Percentiles rank a stretch among this genome's conserved stretches.
Conservation (phyloP, 768 basidiomycete species). For the Polyporus arcularius region DNA sequence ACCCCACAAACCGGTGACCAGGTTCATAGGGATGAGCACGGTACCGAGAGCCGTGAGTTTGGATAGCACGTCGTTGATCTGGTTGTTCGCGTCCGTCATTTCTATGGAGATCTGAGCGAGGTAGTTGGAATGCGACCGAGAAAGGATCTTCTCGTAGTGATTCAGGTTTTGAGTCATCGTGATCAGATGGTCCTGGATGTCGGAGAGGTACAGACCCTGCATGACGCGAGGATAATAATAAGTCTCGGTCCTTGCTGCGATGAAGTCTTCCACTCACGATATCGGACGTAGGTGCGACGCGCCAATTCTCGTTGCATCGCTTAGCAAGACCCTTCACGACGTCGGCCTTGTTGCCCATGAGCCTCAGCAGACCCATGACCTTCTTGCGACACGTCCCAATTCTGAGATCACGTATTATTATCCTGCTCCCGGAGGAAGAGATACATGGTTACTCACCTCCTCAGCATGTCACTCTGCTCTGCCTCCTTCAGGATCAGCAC, state of each 20-base stretch:
- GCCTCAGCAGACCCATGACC: constrained; percentile 93
- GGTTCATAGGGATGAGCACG: constrained; percentile 94
- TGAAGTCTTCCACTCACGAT: constrained; percentile 57
- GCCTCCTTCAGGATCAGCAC: constrained; percentile 95
- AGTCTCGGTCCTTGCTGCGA: neutral
- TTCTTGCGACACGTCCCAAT: constrained; percentile 99
- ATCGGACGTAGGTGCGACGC: constrained; percentile 95
- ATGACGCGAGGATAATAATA: constrained; percentile 4
- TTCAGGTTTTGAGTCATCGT: constrained; percentile 99
- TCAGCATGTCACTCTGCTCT: constrained; percentile 97
- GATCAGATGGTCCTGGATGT: constrained; percentile 98
- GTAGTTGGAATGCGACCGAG: constrained; percentile 98
- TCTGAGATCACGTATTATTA: constrained; percentile 35
- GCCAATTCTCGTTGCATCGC: constrained; percentile 98
- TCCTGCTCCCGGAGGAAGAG: neutral
- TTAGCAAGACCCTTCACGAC: constrained; percentile 99
- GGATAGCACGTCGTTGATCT: constrained; percentile 98
- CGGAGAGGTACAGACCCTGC: constrained; percentile 91
- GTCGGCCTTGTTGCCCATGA: constrained; percentile 99
- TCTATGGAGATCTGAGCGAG: constrained; percentile 99
- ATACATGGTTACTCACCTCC: constrained; percentile 44
- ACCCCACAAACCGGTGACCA: constrained; percentile 95
- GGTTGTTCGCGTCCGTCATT: constrained; percentile 99
- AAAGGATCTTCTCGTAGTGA: constrained; percentile 99
- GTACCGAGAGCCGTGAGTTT: constrained; percentile 98